A percentile compares a stretch with the other conserved stretches of the same genome.
Evolutionary conservation across 129 eudicot species (phyloP).

Genomic region (Lactuca sativa): DNA sequence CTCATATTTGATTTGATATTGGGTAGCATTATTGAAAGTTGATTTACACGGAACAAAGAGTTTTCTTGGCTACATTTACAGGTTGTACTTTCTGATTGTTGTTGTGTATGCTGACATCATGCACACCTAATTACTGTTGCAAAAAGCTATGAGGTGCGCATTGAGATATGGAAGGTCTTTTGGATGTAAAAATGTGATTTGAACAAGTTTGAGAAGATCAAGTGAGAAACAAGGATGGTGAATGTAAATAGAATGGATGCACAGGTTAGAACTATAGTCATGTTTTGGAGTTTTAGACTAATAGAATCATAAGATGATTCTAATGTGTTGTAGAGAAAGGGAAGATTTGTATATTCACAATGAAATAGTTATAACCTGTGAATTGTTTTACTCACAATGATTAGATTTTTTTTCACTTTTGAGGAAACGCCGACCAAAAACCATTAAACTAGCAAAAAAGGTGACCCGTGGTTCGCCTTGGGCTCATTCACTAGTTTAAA

Average conservation of each 20-base stretch:
- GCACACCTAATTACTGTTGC: slow-evolving; percentile 11
- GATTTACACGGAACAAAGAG: slow-evolving; percentile 4
- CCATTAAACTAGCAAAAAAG: no score
- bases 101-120: slow-evolving; percentile 40
- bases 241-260: slow-evolving; percentile 7
- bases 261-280: slow-evolving; percentile 36
- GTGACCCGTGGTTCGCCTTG: no score
- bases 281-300: background rate
- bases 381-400: no score
- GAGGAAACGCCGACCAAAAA: no score
- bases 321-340: slow-evolving; percentile 3
- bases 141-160: slow-evolving; percentile 54
- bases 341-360: slow-evolving; percentile 1
- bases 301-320: slow-evolving; percentile 1
- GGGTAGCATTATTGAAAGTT: no score
- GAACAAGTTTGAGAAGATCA: slow-evolving; percentile 46
- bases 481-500: no score
- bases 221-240: slow-evolving; percentile 27
- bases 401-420: no score
- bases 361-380: no score
- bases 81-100: slow-evolving; percentile 36
- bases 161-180: slow-evolving; percentile 41
- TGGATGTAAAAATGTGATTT: slow-evolving; percentile 41
- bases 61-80: slow-evolving; percentile 40
- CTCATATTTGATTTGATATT: no score